phyloP scores from a whole-genome alignment of 2,329 filamentous ascomycete genomes.

The Elsinoe batatas region DNA sequence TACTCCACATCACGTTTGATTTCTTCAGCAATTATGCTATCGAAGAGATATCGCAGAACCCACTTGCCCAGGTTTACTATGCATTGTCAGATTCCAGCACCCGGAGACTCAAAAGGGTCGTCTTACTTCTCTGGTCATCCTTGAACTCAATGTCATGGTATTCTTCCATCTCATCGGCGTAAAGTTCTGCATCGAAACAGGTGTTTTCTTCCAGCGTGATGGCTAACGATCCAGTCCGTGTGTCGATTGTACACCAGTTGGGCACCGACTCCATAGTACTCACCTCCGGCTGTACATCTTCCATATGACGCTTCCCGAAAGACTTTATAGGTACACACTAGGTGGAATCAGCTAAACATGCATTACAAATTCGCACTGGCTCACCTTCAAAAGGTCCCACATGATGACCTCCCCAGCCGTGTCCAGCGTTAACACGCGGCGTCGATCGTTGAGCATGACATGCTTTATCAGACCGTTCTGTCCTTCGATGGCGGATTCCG shows the following conservation, averaged over 20 bases:
- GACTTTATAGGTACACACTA: conserved; percentile 78
- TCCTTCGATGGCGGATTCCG: conserved; percentile 64
- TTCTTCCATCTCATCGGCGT: conserved; percentile 76
- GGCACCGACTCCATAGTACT: conserved; percentile 84
- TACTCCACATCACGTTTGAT: conserved; percentile 68
- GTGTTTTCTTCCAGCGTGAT: conserved; percentile 89
- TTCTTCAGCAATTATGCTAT: conserved; percentile 80
- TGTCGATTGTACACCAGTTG: conserved; percentile 93
- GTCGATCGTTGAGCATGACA: conserved; percentile 79
- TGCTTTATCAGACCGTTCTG: conserved; percentile 94
- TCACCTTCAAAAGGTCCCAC: conserved; percentile 83
- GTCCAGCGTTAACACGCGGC: conserved; percentile 80
- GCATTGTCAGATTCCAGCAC: conserved; percentile 17
- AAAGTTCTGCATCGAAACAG: conserved; percentile 95
- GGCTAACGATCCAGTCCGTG: conserved; percentile 80
- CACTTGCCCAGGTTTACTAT: conserved; percentile 92
- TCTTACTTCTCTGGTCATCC: conserved; percentile 85
- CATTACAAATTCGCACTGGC: neutral
- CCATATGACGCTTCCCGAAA: conserved; percentile 90
- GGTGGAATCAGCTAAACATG: neutral
- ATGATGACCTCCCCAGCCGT: conserved; percentile 89
- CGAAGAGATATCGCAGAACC: conserved; percentile 87
- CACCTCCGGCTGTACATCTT: conserved; percentile 78
- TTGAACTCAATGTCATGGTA: conserved; percentile 69
- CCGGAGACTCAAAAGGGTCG: neutral